Evolutionary conservation across 371 early-diverging fungal species (phyloP).

Genomic region (Syncephalastrum contaminatum): DNA sequence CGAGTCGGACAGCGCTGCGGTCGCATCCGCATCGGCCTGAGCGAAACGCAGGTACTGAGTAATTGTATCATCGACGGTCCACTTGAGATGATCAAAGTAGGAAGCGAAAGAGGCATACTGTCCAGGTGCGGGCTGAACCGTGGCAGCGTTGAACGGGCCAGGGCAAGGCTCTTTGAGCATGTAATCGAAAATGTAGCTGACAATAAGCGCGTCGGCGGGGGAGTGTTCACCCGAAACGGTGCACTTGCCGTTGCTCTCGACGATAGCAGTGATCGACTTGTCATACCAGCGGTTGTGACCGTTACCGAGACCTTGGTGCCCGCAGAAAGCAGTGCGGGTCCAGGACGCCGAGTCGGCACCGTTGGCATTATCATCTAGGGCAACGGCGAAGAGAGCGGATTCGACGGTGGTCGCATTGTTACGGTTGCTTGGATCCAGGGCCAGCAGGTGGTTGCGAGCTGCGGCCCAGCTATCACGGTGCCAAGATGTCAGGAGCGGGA

Average conservation of each 20-base stretch:
- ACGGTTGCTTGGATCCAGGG: slow-evolving; percentile 52
- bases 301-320: slow-evolving; percentile 28
- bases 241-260: slow-evolving; percentile 72
- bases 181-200: slow-evolving; percentile 62
- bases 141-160: slow-evolving; percentile 7
- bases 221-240: slow-evolving; percentile 82
- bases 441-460: slow-evolving; percentile 59
- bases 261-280: slow-evolving; percentile 64
- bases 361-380: slow-evolving; percentile 68
- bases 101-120: slow-evolving; percentile 11
- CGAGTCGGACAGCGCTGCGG: slow-evolving; percentile 64
- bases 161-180: slow-evolving; percentile 49
- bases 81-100: slow-evolving; percentile 44
- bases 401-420: slow-evolving; percentile 56
- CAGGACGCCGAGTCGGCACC: slow-evolving; percentile 32
- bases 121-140: slow-evolving; percentile 4
- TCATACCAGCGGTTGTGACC: slow-evolving; percentile 91
- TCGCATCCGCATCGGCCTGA: slow-evolving; percentile 42
- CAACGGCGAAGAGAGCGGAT: slow-evolving; percentile 71
- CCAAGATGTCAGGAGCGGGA: slow-evolving; percentile 81
- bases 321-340: slow-evolving; percentile 44
- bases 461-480: slow-evolving; percentile 85
- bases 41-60: slow-evolving; percentile 53
- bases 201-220: slow-evolving; percentile 77
- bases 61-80: slow-evolving; percentile 50